phyloP scores from a whole-genome alignment of 73 alveolate species.

The Paramecium caudatum region DNA sequence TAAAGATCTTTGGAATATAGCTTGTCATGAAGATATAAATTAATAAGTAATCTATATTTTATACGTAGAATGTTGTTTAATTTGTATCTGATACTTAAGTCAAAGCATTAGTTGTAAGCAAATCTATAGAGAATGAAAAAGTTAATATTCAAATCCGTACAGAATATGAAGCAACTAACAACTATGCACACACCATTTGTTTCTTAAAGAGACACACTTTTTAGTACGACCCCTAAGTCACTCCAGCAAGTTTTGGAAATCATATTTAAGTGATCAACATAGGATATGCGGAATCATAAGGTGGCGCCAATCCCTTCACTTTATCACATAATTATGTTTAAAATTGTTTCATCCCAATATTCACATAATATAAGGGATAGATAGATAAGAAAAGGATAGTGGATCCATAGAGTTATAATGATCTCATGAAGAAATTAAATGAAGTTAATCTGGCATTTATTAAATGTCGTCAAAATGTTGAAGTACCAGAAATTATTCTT shows the following conservation, averaged over 20 bases:
- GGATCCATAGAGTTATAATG: slow-evolving; percentile 76
- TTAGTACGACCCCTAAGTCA: neutral
- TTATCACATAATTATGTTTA: slow-evolving; percentile 84
- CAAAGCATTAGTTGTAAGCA: slow-evolving; percentile 5
- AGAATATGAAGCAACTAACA: slow-evolving; percentile 40
- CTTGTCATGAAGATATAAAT: slow-evolving; percentile 44
- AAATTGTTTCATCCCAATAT: slow-evolving; percentile 85
- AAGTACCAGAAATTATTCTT: slow-evolving; percentile 85
- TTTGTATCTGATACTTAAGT: slow-evolving; percentile 45
- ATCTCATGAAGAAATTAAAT: slow-evolving; percentile 81
- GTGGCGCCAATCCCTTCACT: slow-evolving; percentile 81
- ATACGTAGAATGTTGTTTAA: neutral
- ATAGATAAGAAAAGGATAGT: slow-evolving; percentile 75
- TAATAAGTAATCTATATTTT: slow-evolving; percentile 14
- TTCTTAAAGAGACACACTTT: slow-evolving; percentile 60
- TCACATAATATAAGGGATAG: slow-evolving; percentile 78
- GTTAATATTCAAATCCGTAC: slow-evolving; percentile 35
- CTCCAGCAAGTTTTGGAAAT: neutral
- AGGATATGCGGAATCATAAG: slow-evolving; percentile 85
- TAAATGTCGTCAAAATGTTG: slow-evolving; percentile 84
- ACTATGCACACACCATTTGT: slow-evolving; percentile 65
- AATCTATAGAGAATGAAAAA: slow-evolving; percentile 15
- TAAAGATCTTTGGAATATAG: slow-evolving; percentile 53
- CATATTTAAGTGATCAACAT: slow-evolving; percentile 82
- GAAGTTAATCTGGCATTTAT: slow-evolving; percentile 84